These are phyloP conservation scores for Monascus purpureus DNA, from an alignment of 495 filamentous ascomycete genomes.

Conservation along the genomic window DNA sequence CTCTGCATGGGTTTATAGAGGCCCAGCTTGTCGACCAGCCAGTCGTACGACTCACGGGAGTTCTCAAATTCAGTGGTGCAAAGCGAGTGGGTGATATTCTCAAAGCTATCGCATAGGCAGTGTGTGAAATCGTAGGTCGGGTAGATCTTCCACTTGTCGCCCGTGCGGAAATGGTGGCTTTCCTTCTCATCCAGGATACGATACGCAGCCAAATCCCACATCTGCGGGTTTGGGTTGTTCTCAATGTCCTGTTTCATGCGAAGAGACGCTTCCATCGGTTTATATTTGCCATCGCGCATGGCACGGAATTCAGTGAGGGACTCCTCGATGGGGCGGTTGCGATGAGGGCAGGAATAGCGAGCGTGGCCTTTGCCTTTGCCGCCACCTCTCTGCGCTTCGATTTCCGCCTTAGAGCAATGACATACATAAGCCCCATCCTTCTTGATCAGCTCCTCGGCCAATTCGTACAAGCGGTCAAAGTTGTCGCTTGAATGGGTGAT, in stretches of 20 bases:
- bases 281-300: constrained; percentile 87
- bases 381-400: constrained; percentile 76
- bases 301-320: constrained; percentile 72
- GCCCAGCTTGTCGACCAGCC: constrained; percentile 63
- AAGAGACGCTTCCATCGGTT: constrained; percentile 71
- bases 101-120: constrained; percentile 69
- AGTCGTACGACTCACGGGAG: constrained; percentile 70
- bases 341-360: constrained; percentile 67
- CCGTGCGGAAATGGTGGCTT: constrained; percentile 57
- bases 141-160: constrained; percentile 67
- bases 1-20: constrained; percentile 80
- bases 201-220: constrained; percentile 64
- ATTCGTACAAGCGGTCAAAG: constrained; percentile 76
- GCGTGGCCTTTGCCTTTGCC: constrained; percentile 42
- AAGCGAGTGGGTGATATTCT: constrained; percentile 75
- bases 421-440: constrained; percentile 68
- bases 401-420: constrained; percentile 53
- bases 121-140: constrained; percentile 48
- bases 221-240: constrained; percentile 50
- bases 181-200: constrained; percentile 43
- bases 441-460: constrained; percentile 73
- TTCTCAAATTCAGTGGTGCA: constrained; percentile 80
- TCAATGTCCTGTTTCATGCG: constrained; percentile 74
- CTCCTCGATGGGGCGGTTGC: constrained; percentile 56
- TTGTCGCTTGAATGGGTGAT: constrained; percentile 75